Evolutionary conservation across 116 monocot species (phyloP), one percentile per base, ranked within the genome.

Genomic region (Posidonia oceanica): DNA sequence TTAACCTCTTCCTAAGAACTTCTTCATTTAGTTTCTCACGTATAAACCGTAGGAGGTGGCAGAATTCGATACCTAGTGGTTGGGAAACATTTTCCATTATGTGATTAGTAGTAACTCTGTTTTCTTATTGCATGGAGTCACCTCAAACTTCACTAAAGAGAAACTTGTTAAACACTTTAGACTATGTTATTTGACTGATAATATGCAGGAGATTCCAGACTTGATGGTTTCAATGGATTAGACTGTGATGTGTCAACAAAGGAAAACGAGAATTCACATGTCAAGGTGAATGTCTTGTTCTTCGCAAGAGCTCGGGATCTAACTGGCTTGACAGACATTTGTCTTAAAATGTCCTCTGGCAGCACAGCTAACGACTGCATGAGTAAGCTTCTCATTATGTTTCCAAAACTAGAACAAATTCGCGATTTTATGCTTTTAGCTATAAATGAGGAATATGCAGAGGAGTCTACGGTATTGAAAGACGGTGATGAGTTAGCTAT

Each of bases 251-350:
- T 64, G 39, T 7, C 61, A 61, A 20, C 61, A 64, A 39, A 39
- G 16, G 7, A 67, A 67, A 41, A 51, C 21, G 18, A 64, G 15
- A 71, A 21, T 20, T 20, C 67, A 10, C 41, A 16, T 15, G 78
- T 88, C 13, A 63, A 81, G 71, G 73, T 96, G 17, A 87, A 91
- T 62, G 85, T 86, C 17, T 57, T 91, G 63, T 96, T 91, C 83
- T 96, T 96, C 44, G 97, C 97, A 3, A 78, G 89, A 63, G 97
- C 92, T 37, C 75, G 85, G 6, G 97, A 91, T 21, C 78, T 97
- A 36, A 85, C 87, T 14, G 92, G 97, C 3, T 11, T 77, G 52
- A 36, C 78, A 2, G 80, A 83, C 0, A 62, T 68, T 4, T 63
- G 78, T 58, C 23, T 92, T 21, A 51, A 79, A 73, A 17, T 97